Percentiles rank a stretch among this genome's conserved stretches.
These are phyloP conservation scores for Rhypophila decipiens DNA, from an alignment of 495 filamentous ascomycete species.

Conservation along the genomic window DNA sequence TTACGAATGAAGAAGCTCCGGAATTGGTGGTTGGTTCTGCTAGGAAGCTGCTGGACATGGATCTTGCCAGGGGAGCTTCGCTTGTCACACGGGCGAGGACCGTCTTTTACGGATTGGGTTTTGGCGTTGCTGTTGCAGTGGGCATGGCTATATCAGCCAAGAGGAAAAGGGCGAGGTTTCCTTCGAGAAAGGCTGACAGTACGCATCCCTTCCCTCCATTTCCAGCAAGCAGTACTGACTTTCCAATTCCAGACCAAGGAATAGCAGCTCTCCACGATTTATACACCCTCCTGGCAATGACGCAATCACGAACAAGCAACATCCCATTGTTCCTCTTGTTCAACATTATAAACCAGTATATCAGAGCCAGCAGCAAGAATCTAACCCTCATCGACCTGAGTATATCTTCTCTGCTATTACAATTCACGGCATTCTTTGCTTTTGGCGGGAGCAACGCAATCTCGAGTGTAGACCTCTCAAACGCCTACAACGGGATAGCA, in stretches of 20 bases:
- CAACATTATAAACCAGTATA: conserved; percentile 48
- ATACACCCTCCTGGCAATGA: conserved; percentile 72
- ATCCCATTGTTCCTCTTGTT: conserved; percentile 78
- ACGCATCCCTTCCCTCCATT: background rate
- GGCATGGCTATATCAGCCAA: conserved; percentile 17
- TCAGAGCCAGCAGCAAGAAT: conserved; percentile 3
- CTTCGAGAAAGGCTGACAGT: conserved; percentile 17
- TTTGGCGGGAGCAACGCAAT: conserved; percentile 89
- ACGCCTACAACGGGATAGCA: conserved; percentile 74
- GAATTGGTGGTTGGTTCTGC: conserved; percentile 62
- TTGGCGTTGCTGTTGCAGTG: conserved; percentile 33
- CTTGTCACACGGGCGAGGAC: conserved; percentile 47
- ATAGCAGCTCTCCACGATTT: conserved; percentile 55
- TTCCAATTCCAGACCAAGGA: conserved; percentile 27
- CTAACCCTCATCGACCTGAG: conserved; percentile 51
- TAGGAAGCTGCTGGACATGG: conserved; percentile 30
- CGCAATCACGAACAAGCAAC: conserved; percentile 76
- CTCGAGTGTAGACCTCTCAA: conserved; percentile 76
- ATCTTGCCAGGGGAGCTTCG: conserved; percentile 35
- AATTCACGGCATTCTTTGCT: conserved; percentile 80
- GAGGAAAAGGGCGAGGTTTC: conserved; percentile 13
- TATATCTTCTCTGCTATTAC: conserved; percentile 59
- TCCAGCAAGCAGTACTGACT: background rate
- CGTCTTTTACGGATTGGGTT: conserved; percentile 47
- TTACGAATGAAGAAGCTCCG: conserved; percentile 75